A percentile compares a stretch with the other conserved stretches of the same genome.
phyloP scores from a whole-genome alignment of 2,329 filamentous ascomycete species.

The Fulvia fulva region DNA sequence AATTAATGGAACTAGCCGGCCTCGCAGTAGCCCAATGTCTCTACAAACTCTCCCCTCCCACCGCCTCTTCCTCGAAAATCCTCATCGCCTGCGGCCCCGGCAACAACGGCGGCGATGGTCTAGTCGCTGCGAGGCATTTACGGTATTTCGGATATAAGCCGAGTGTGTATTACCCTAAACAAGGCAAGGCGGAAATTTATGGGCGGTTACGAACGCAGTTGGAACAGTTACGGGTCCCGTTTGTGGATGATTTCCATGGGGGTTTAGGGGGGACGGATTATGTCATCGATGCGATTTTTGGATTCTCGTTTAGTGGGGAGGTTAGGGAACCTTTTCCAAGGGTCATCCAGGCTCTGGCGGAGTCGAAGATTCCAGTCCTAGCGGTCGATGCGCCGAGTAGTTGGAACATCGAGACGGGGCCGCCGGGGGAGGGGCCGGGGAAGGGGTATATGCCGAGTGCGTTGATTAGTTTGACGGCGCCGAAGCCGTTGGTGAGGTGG shows the following conservation, averaged over 20 bases:
- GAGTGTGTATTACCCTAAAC: slow-evolving; percentile 88
- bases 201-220: slow-evolving; percentile 83
- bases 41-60: slow-evolving; percentile 75
- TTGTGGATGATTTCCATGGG: slow-evolving; percentile 71
- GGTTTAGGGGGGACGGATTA: slow-evolving; percentile 70
- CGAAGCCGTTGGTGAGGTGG: slow-evolving; percentile 80
- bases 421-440: slow-evolving; percentile 71
- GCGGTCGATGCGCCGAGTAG: slow-evolving; percentile 90
- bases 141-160: slow-evolving; percentile 88
- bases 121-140: slow-evolving; percentile 90
- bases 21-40: slow-evolving; percentile 91
- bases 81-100: slow-evolving; percentile 88
- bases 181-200: slow-evolving; percentile 85
- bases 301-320: slow-evolving; percentile 88
- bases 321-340: slow-evolving; percentile 86
- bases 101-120: slow-evolving; percentile 78
- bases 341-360: slow-evolving; percentile 73
- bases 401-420: slow-evolving; percentile 88
- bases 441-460: slow-evolving; percentile 75
- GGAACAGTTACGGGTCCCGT: slow-evolving; percentile 74
- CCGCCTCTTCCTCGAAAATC: slow-evolving; percentile 63
- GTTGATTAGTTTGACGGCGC: slow-evolving; percentile 84
- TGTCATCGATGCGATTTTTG: slow-evolving; percentile 88
- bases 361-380: slow-evolving; percentile 71
- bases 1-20: slow-evolving; percentile 94